These are phyloP conservation scores for Thelonectria rubi DNA, from an alignment of 2,329 filamentous ascomycete genomes.

Conservation along the genomic window DNA sequence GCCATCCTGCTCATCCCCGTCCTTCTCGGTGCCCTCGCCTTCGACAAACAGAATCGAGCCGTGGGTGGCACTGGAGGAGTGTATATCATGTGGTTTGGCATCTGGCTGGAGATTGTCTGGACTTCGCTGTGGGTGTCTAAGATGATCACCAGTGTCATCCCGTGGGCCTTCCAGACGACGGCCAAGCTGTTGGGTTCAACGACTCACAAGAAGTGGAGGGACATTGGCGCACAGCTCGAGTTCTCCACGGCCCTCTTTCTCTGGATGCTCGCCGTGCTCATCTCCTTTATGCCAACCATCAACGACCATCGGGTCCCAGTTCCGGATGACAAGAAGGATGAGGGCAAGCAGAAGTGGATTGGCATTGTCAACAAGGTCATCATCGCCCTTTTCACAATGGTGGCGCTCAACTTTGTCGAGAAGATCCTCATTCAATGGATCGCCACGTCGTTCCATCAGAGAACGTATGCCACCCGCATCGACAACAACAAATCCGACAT, in stretches of 20 bases:
- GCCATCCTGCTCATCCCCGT: slow-evolving; percentile 57
- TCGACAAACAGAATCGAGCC: slow-evolving; percentile 52
- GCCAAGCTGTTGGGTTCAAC: slow-evolving; percentile 82
- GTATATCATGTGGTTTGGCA: slow-evolving; percentile 86
- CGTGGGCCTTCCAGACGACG: slow-evolving; percentile 56
- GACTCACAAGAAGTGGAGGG: slow-evolving; percentile 91
- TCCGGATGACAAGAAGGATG: slow-evolving; percentile 49
- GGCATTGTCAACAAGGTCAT: slow-evolving; percentile 84
- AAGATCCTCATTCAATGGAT: slow-evolving; percentile 97
- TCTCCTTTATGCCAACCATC: slow-evolving; percentile 87
- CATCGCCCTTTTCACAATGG: slow-evolving; percentile 82
- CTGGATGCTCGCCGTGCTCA: slow-evolving; percentile 87
- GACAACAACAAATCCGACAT: slow-evolving; percentile 94
- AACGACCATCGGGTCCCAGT: slow-evolving; percentile 60
- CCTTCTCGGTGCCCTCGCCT: slow-evolving; percentile 54
- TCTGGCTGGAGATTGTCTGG: slow-evolving; percentile 96
- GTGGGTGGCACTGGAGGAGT: slow-evolving; percentile 77
- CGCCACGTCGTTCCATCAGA: slow-evolving; percentile 88
- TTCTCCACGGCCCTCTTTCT: slow-evolving; percentile 87
- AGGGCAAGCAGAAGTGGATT: slow-evolving; percentile 73
- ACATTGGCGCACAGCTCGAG: slow-evolving; percentile 86
- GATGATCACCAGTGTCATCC: slow-evolving; percentile 62
- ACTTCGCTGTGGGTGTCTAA: slow-evolving; percentile 83
- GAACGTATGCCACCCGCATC: slow-evolving; percentile 90
- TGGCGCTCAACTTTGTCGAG: slow-evolving; percentile 83